Evolutionary conservation across 2,329 filamentous ascomycete species (phyloP), one percentile per base, ranked within the genome.

Genomic region (Colletotrichum neosansevieriae): DNA sequence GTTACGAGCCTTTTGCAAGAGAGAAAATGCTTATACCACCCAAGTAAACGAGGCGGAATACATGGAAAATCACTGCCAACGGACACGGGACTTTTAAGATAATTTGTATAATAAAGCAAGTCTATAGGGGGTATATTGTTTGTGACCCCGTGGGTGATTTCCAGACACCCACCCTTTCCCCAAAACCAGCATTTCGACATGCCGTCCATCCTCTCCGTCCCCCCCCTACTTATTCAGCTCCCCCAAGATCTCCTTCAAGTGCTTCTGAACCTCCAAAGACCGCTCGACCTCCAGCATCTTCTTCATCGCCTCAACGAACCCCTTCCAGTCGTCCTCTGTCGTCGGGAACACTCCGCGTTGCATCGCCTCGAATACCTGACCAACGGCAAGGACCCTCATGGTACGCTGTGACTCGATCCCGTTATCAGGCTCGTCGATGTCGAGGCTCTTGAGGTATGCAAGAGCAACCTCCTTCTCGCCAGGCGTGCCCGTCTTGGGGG

Each of bases 331-430:
- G 0, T 76, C 66, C 9, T 58, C 58, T 29, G 60, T 44, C n/a
- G 40, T 36, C 6, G 58, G 11, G 74, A 88, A 82, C 0, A 81
- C 76, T 0, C 83, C 83, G 51, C 78, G 77, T 42, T 78, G 79
- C 67, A 79, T 81, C 2, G 84, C 80, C 67, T 77, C 79, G 6
- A 82, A 74, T 11, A 83, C 78, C 0, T 80, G 79, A 2, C 76
- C 76, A 0, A 84, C 74, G 0, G 86, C 85, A 72, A 83, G 82
- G 1, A 82, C 82, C 42, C 86, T 78, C 67, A 77, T 77, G 21
- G 81, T 72, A 15, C 87, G 81, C 76, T 89, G 86, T 4, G 80
- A 75, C 72, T 89, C 87, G 0, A 84, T 83, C 0, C 86, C 84
- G 0, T 80, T 78, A 34, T 85, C 85, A 0, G 79, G 76, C 47